These are phyloP conservation scores for Pouteria glomerata DNA, from an alignment of 148 eudicot genomes.

Conservation along the genomic window DNA sequence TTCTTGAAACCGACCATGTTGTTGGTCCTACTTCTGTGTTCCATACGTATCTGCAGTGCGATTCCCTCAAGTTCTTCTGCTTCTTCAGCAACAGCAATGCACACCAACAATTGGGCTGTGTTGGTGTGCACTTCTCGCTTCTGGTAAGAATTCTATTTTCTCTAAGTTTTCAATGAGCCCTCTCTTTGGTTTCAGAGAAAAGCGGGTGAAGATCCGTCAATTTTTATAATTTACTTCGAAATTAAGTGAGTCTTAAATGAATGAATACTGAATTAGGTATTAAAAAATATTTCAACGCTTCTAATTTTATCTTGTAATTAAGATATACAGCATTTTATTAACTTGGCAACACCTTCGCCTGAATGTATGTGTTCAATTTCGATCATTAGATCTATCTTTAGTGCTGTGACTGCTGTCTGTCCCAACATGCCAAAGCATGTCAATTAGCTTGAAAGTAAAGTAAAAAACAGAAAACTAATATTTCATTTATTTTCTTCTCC, in stretches of 20 bases:
- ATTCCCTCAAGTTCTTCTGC: conserved; percentile 22
- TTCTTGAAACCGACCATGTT: not conserved
- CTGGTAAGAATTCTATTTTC: conserved; percentile 38
- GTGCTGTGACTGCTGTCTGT: not conserved
- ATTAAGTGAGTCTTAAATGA: no score
- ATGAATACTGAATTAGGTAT: no score
- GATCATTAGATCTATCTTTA: not conserved
- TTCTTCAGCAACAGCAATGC: conserved; percentile 54
- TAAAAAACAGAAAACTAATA: conserved; percentile 2
- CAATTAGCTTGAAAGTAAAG: not conserved
- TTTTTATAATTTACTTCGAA: no score
- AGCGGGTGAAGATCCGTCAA: no score
- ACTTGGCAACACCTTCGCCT: not conserved
- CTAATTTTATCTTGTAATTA: not conserved
- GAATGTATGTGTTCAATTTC: not conserved
- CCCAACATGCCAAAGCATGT: not conserved
- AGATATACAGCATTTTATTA: not conserved
- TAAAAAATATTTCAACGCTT: no score
- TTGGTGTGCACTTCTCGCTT: conserved; percentile 96
- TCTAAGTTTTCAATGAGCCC: not conserved
- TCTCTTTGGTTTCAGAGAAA: no score
- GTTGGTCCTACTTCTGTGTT: not conserved
- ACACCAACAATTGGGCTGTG: conserved; percentile 99
- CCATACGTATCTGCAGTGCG: conserved; percentile 11
- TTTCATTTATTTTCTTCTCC: conserved; percentile 8